These are phyloP conservation scores for Corynespora cassiicola DNA, from an alignment of 2,329 filamentous ascomycete genomes.

Conservation along the genomic window DNA sequence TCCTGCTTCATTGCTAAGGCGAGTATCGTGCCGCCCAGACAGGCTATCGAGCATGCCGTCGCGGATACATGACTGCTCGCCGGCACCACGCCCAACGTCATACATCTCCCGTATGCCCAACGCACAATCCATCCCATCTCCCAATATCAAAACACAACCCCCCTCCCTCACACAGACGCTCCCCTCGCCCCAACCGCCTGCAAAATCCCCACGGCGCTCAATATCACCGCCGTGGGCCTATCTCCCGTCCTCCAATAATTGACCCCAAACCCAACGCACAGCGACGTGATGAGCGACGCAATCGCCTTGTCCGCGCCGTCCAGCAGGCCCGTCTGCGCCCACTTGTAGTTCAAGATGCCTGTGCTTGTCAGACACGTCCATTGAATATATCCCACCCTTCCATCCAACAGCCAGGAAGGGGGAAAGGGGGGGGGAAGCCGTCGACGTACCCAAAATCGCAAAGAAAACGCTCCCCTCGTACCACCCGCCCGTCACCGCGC, in stretches of 20 bases:
- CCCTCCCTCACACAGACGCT: constrained; percentile 16
- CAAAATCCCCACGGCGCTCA: constrained; percentile 30
- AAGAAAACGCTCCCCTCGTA: constrained; percentile 46
- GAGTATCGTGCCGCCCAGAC: too few relatives aligned
- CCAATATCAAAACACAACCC: constrained; percentile 1
- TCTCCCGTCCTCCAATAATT: constrained; percentile 31
- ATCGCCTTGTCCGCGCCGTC: constrained; percentile 40
- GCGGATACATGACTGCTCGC: too few relatives aligned
- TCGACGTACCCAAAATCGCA: constrained; percentile 34
- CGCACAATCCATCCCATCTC: too few relatives aligned
- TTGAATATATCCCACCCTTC: too few relatives aligned
- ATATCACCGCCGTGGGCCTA: constrained; percentile 26
- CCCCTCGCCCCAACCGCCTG: constrained; percentile 30
- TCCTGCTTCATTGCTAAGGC: too few relatives aligned
- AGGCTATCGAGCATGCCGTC: too few relatives aligned
- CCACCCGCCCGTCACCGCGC: constrained; percentile 42
- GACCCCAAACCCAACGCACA: constrained; percentile 32
- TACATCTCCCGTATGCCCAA: too few relatives aligned
- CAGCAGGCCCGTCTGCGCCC: constrained; percentile 37
- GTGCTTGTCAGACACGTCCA: constrained; percentile 1
- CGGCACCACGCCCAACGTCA: too few relatives aligned
- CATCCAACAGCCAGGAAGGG: too few relatives aligned
- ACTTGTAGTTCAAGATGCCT: constrained; percentile 45
- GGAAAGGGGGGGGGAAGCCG: neutral
- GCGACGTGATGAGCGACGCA: constrained; percentile 30